Evolutionary conservation across 768 basidiomycete genomes (phyloP), one percentile per base, ranked within the genome.

Genomic region (Tubosaeta brunneosetosa): DNA sequence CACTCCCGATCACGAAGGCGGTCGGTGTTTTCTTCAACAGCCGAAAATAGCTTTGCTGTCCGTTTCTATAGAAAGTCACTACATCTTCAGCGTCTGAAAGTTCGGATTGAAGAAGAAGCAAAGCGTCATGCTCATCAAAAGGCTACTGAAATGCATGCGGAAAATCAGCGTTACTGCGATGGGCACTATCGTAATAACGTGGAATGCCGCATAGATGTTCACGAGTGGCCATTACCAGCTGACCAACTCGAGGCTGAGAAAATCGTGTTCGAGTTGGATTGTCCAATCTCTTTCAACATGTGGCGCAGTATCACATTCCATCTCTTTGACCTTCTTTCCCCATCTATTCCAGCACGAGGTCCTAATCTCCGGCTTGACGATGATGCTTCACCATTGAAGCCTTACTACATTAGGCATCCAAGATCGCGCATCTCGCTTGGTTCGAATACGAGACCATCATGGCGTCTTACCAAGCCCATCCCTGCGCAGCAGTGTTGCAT

Each of bases 161-260:
- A n/a, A n/a, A n/a, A n/a, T n/a, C n/a, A n/a, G n/a, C n/a, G n/a
- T n/a, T n/a, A n/a, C n/a, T n/a, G n/a, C n/a, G n/a, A n/a, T n/a
- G n/a, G n/a, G n/a, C n/a, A n/a, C n/a, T n/a, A n/a, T n/a, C n/a
- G n/a, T n/a, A n/a, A n/a, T n/a, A n/a, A n/a, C n/a, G n/a, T n/a
- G n/a, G n/a, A n/a, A n/a, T n/a, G n/a, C n/a, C n/a, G n/a, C n/a
- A n/a, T 49, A 22, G 14, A 36, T 0, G 56, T 74, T 4, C 65
- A 75, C 25, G 78, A 79, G 50, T 76, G 75, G 77, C 79, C 78
- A 0, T 57, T 81, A 13, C 76, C 80, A 0, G 26, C 58, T 0
- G 34, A 66, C 9, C n/a, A n/a, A 0, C 8, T 56, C 3, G n/a
- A 41, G 16, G 49, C 49, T 16, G 31, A 42, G 9, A 19, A 12